phyloP scores from a whole-genome alignment of 495 filamentous ascomycete species.

The Aspergillus bridgeri region DNA sequence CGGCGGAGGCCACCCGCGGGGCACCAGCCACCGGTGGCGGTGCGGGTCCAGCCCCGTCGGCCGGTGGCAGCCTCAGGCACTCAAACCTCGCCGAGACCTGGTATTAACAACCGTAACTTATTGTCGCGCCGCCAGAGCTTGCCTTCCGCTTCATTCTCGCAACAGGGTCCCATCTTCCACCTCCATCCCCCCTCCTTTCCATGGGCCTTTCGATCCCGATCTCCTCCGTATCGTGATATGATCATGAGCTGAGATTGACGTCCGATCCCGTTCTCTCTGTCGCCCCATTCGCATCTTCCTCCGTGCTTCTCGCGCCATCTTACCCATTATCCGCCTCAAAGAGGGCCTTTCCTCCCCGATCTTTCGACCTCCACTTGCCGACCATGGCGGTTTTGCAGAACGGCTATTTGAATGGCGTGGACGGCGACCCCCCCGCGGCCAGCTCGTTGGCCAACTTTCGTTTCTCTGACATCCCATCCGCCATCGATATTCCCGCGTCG shows the following conservation, averaged over 20 bases:
- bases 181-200: neutral
- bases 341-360: neutral
- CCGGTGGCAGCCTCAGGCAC: conserved; percentile 12
- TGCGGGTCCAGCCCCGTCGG: conserved; percentile 14
- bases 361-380: neutral
- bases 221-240: conserved; percentile 10
- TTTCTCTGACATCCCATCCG: conserved; percentile 83
- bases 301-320: too few species aligned
- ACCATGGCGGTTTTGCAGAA: conserved; percentile 53
- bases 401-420: conserved; percentile 52
- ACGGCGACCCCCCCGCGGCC: conserved; percentile 23
- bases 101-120: neutral
- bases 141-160: conserved; percentile 3
- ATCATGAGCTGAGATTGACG: conserved; percentile 38
- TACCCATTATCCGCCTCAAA: neutral
- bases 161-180: neutral
- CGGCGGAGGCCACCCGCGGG: too few species aligned
- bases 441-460: conserved; percentile 41
- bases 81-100: neutral
- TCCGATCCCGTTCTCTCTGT: conserved; percentile 11
- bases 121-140: conserved; percentile 3
- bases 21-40: conserved; percentile 17
- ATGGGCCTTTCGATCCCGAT: neutral
- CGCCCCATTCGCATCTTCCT: conserved; percentile 15
- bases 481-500: conserved; percentile 87